Evolutionary conservation across 2,329 filamentous ascomycete genomes (phyloP), one percentile per base, ranked within the genome.

Genomic region (Aspergillus felis): DNA sequence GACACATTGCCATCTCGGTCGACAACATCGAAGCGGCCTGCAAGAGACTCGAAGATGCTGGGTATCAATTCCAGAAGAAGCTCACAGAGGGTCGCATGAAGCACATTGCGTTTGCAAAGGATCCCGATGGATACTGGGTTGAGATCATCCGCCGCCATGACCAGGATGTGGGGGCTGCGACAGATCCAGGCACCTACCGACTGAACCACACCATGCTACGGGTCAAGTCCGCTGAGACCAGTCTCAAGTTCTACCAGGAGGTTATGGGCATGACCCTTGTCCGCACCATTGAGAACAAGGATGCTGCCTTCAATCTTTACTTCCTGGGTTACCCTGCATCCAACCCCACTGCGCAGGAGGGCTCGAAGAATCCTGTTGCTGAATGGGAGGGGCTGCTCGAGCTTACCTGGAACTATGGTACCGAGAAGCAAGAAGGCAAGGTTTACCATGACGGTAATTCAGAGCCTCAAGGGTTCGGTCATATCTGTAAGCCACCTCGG

Each of bases 401-500:
- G 78, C 77, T 97, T 62, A 97, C 93, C 9, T 96, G 90, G 89
- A 88, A 88, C 68, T 86, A 87, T 61, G 85, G 84, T 29, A 81
- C 78, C 0, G 93, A 97, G 78, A 94, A 93, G 71, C 69, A 79
- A 59, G 89, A 97, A 61, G 84, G 87, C 56, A 79, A 79, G 62
- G 94, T 96, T 71, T 99, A 99, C 73, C 93, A 99, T 76, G 87
- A 96, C 66, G 94, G 94, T 41, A 99, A 99, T 74, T 81, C 87
- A 46, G 81, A 96, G 73, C 93, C 93, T 0, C 92, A 97, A 74
- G 94, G 94, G 0, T 97, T 97, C 64, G 92, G 93, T 0, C 92
- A 97, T 70, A 92, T 97, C 60, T 95, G 91, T 89, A 75, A 78
- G 84, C 80, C 41, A 35, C 46, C 54, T 53, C 24, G 51, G 46